Base-by-base conservation (phyloP, 208 protist genomes). In the Naegleria lovaniensis region DNA sequence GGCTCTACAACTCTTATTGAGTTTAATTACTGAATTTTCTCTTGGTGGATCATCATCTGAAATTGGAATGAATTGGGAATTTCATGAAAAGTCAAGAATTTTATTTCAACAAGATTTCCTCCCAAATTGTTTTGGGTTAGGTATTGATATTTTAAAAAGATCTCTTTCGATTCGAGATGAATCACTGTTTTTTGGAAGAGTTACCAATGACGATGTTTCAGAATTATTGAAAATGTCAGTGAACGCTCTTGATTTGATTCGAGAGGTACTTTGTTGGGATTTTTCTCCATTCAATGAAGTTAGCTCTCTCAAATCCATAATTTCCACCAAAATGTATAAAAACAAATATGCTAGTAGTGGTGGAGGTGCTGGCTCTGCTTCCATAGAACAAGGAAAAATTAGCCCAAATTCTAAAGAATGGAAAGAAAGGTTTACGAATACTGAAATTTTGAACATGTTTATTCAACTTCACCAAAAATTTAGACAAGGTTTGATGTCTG, bases 21-120 rank as follows among this genome's bases (percentile, higher is more conserved):
- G n/a, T 79, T 79, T 88, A 19, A 38, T 88, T n/a, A 58, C 85
- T 22, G 85, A 88, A 38, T 88, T 88, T 58, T 88, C 85, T 25
- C 13, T 79, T 36, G 67, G 67, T 36, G 67, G 67, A 36, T 79
- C 67, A 79, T 36, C 67, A 36, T 58, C 41, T 7, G 43, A 51
- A 39, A 88, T 58, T 39, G 33, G 33, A 58, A 58, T 88, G 43
- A 58, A 29, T 58, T 88, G 85, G 85, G 85, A 88, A 58, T 88
- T 58, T 58, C 85, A 88, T 58, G 85, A 88, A 58, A 88, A 58
- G 58, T 48, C 41, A 39, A 0, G 85, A 58, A 19, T 58, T 13
- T 9, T 38, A n/a, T 88, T 88, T 58, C 85, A 88, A 88, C 11
- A 48, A 33, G 85, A 88, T 58, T 58, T 88, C 6, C 36, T 88